Evolutionary conservation across 768 basidiomycete species (phyloP).

Genomic region (Imleria badia): DNA sequence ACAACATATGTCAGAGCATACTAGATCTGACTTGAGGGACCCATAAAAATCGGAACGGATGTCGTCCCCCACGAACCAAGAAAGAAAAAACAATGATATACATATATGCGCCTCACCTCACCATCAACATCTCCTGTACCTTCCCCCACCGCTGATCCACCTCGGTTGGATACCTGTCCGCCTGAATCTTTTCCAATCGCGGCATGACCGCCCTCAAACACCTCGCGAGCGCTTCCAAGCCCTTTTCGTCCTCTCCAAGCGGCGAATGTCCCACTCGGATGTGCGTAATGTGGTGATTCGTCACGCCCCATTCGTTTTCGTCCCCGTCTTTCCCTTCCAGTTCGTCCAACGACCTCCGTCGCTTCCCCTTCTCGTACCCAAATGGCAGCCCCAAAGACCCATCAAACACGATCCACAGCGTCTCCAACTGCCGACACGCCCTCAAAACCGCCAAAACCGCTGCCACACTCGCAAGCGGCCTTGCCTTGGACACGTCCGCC

Average conservation of each 20-base stretch:
- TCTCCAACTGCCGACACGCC: slow-evolving; percentile 19
- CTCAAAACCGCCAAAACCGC: slow-evolving; percentile 22
- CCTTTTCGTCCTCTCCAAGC: slow-evolving; percentile 13
- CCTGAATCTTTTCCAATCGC: slow-evolving; percentile 18
- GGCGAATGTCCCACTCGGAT: slow-evolving; percentile 26
- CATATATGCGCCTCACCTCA: neutral
- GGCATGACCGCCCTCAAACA: slow-evolving; percentile 24
- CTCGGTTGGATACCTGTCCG: slow-evolving; percentile 14
- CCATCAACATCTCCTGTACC: slow-evolving; percentile 11
- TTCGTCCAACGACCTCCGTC: neutral
- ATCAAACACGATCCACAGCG: slow-evolving; percentile 24
- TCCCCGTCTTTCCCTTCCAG: neutral
- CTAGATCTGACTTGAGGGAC: no score
- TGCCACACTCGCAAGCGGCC: slow-evolving; percentile 17
- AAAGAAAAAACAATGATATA: neutral
- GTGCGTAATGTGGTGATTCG: slow-evolving; percentile 15
- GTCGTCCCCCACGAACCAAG: neutral
- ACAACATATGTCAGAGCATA: no score
- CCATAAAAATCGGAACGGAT: no score
- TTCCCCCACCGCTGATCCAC: slow-evolving; percentile 12
- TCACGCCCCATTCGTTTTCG: slow-evolving; percentile 18
- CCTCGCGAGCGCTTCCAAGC: slow-evolving; percentile 5
- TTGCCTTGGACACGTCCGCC: slow-evolving; percentile 15
- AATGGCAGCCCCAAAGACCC: slow-evolving; percentile 7
- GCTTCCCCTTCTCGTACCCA: neutral